Evolutionary conservation across 768 basidiomycete species (phyloP).

Genomic region (Termitomyces sp.): DNA sequence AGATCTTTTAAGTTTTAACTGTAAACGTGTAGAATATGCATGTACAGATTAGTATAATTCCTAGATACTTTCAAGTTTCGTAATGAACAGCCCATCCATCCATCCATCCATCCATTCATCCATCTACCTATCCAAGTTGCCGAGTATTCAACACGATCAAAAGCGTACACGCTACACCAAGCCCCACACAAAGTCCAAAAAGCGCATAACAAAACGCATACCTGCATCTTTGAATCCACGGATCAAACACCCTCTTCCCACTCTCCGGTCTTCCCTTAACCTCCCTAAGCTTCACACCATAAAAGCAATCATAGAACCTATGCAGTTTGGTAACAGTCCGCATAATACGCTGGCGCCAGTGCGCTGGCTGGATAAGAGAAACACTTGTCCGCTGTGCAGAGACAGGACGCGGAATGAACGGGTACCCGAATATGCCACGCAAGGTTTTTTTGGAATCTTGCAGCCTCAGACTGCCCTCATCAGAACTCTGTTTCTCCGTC

Average conservation of each 20-base stretch:
- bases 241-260: constrained; percentile 47
- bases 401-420: constrained; percentile 53
- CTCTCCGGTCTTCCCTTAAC: constrained; percentile 43
- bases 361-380: constrained; percentile 6
- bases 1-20: too few species aligned
- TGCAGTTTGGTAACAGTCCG: constrained; percentile 37
- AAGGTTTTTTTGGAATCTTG: constrained; percentile 41
- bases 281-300: constrained; percentile 38
- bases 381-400: constrained; percentile 19
- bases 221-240: constrained; percentile 55
- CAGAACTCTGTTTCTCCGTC: constrained; percentile 39
- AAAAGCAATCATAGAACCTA: constrained; percentile 36
- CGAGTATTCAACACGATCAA: constrained; percentile 41
- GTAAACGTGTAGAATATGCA: too few species aligned
- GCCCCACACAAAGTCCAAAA: constrained; percentile 37
- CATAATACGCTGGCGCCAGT: constrained; percentile 17
- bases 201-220: constrained; percentile 55
- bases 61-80: too few species aligned
- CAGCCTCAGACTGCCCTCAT: constrained; percentile 38
- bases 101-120: too few species aligned
- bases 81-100: too few species aligned
- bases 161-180: constrained; percentile 35
- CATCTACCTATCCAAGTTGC: constrained; percentile 24
- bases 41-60: too few species aligned
- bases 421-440: constrained; percentile 53